Conservation (phyloP, 1,139 yeast genomes). For the Yamadazyma aaseri region DNA sequence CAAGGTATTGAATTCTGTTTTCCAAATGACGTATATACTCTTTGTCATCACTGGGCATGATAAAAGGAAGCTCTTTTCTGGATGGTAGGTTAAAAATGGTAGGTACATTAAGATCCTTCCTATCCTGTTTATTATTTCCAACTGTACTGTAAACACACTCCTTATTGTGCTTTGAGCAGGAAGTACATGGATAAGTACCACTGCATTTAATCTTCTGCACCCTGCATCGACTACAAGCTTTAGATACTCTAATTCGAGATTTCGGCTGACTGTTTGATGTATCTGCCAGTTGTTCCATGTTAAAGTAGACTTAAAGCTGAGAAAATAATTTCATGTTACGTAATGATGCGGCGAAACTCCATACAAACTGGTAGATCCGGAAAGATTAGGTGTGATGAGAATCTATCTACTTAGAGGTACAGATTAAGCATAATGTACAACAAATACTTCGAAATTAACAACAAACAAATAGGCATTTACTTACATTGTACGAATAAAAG, state of each 20-base stretch:
- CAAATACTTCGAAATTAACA: too few relatives aligned
- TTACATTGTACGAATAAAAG: too few relatives aligned
- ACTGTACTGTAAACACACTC: conserved; percentile 32
- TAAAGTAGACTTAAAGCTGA: too few relatives aligned
- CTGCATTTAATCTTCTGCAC: conserved; percentile 62
- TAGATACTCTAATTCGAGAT: conserved; percentile 46
- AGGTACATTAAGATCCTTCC: conserved; percentile 5
- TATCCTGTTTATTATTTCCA: conserved; percentile 2
- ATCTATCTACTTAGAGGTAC: too few relatives aligned
- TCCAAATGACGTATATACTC: conserved; percentile 35
- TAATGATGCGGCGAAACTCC: too few relatives aligned
- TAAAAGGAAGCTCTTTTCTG: conserved; percentile 15
- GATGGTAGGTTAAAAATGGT: conserved; percentile 11
- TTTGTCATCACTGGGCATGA: conserved; percentile 12
- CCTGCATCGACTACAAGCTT: conserved; percentile 63
- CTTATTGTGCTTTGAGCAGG: conserved; percentile 45
- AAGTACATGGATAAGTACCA: conserved; percentile 54
- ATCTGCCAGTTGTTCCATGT: too few relatives aligned
- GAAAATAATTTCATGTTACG: too few relatives aligned
- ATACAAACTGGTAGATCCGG: too few relatives aligned
- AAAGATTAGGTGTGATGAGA: too few relatives aligned
- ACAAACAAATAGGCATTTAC: too few relatives aligned
- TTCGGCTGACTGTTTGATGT: background rate
- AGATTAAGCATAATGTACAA: too few relatives aligned
- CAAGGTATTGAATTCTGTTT: conserved; percentile 41